Percentiles rank a stretch among this genome's conserved stretches.
Evolutionary conservation across 2,329 filamentous ascomycete genomes (phyloP).

Genomic region (Neopestalotiopsis sp.): DNA sequence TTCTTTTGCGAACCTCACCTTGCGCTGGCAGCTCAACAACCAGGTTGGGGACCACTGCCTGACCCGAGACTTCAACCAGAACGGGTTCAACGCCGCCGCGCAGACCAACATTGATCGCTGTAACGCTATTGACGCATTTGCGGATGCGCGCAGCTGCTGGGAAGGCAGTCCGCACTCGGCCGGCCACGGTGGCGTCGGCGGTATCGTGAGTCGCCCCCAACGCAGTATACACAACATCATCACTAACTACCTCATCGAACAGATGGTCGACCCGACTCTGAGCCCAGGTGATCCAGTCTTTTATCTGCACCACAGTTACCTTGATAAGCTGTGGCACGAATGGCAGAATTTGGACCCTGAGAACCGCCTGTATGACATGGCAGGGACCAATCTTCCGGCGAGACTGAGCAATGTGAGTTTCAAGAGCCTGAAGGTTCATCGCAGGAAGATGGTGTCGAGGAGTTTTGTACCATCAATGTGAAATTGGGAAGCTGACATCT

Average conservation of each 20-base stretch:
- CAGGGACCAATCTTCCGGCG: neutral
- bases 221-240: no score
- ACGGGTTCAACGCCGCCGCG: neutral
- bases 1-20: neutral
- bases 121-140: slow-evolving; percentile 18
- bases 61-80: slow-evolving; percentile 4
- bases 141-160: slow-evolving; percentile 26
- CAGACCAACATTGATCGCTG: slow-evolving; percentile 16
- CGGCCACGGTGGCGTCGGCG: slow-evolving; percentile 30
- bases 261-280: slow-evolving; percentile 15
- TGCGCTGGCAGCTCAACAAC: neutral
- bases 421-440: no score
- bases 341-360: slow-evolving; percentile 13
- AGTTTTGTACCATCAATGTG: no score
- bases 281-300: slow-evolving; percentile 34
- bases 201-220: slow-evolving; percentile 2
- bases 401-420: no score
- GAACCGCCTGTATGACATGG: slow-evolving; percentile 5
- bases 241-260: neutral
- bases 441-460: no score
- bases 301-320: slow-evolving; percentile 34
- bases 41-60: neutral
- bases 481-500: no score
- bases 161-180: slow-evolving; percentile 26
- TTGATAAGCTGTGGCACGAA: slow-evolving; percentile 31